Conservation (phyloP, 2,329 filamentous ascomycete genomes). For the Ascochyta rabiei region DNA sequence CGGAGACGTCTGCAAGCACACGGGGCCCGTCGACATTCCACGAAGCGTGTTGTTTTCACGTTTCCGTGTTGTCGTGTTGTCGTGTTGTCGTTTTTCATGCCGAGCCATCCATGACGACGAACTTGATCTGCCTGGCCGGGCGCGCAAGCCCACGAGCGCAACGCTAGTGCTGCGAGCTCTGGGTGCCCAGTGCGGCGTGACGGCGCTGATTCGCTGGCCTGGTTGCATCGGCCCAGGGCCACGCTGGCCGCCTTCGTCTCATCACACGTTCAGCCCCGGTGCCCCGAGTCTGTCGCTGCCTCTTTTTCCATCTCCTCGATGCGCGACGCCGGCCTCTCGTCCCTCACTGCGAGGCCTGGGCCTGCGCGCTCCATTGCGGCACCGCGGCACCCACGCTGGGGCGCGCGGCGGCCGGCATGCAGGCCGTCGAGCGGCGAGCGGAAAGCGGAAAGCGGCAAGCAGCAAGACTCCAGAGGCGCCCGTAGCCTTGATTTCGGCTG, state of each 20-base stretch:
- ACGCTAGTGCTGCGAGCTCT: conserved; percentile 6
- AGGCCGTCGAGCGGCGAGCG: not conserved
- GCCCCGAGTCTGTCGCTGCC: conserved; percentile 22
- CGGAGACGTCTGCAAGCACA: not conserved
- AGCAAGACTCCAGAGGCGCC: not conserved
- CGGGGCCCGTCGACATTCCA: conserved; percentile 5
- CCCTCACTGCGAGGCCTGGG: conserved; percentile 15
- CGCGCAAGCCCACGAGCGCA: conserved; percentile 13
- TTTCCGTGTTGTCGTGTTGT: not conserved
- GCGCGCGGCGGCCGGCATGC: conserved; percentile 6
- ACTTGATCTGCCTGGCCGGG: conserved; percentile 28
- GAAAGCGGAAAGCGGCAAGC: no score
- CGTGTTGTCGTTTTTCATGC: not conserved
- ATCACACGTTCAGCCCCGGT: conserved; percentile 26
- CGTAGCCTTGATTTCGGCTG: conserved; percentile 14
- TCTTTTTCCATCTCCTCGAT: conserved; percentile 23
- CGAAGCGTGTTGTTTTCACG: conserved; percentile 15
- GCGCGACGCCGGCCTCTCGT: conserved; percentile 23
- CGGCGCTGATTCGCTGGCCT: conserved; percentile 18
- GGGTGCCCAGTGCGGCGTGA: conserved; percentile 9
- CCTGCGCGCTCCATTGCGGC: conserved; percentile 3
- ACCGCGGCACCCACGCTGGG: conserved; percentile 7
- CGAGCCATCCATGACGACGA: conserved; percentile 15
- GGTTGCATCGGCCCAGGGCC: conserved; percentile 10
- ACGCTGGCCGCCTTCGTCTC: conserved; percentile 27